Evolutionary conservation across 495 filamentous ascomycete species (phyloP).

Genomic region (Lentithecium fluviatile): DNA sequence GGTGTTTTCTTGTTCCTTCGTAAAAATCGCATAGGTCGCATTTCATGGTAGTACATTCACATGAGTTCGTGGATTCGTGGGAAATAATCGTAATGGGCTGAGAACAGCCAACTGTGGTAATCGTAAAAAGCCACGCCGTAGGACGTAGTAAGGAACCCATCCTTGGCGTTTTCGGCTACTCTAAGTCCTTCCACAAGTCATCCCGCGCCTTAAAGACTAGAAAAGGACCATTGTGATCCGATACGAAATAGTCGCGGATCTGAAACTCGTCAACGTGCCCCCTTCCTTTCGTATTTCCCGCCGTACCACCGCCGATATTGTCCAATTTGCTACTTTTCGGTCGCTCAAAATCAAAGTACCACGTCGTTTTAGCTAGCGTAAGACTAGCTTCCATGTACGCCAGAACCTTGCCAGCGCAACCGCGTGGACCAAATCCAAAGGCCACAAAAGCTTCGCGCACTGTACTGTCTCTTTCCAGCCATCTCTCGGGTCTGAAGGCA

Average conservation of each 20-base stretch:
- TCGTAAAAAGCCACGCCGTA: too few relatives aligned
- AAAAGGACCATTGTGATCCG: background rate
- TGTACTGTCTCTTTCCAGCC: slow-evolving; percentile 42
- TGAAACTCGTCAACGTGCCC: background rate
- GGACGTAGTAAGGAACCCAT: too few relatives aligned
- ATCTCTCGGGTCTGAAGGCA: slow-evolving; percentile 54
- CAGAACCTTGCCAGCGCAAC: slow-evolving; percentile 28
- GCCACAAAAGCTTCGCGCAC: slow-evolving; percentile 12
- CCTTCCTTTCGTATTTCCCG: background rate
- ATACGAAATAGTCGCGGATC: background rate
- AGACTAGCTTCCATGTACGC: slow-evolving; percentile 31
- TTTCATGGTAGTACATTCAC: too few relatives aligned
- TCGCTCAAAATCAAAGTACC: slow-evolving; percentile 11
- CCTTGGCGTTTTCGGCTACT: too few relatives aligned
- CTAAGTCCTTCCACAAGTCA: slow-evolving; percentile 1
- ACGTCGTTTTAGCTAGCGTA: slow-evolving; percentile 16
- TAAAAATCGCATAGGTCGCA: too few relatives aligned
- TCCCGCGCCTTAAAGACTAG: background rate
- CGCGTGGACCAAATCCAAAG: slow-evolving; percentile 20
- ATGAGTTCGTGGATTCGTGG: too few relatives aligned
- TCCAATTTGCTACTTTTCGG: too few relatives aligned
- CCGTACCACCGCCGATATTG: too few relatives aligned
- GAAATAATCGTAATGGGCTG: too few relatives aligned
- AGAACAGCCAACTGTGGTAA: too few relatives aligned
- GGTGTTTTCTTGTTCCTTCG: too few relatives aligned